These are phyloP conservation scores for Diacronema lutheri DNA, from an alignment of 78 protist genomes.

Conservation along the genomic window DNA sequence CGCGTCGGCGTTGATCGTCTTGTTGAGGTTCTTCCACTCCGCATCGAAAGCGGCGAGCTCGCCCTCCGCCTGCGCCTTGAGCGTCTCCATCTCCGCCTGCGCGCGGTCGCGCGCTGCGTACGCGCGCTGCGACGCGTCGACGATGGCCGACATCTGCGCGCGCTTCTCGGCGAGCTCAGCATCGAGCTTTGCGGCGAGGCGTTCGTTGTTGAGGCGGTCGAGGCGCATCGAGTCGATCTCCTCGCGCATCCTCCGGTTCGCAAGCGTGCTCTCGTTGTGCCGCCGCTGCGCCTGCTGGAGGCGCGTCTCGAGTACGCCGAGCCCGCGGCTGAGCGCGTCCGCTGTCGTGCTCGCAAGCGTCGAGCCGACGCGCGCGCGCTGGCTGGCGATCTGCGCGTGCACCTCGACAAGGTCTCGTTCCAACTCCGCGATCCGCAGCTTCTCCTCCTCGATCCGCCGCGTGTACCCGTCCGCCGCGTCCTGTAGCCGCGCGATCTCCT, in stretches of 20 bases:
- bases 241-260: conserved; percentile 56
- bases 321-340: conserved; percentile 28
- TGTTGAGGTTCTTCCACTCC: conserved; percentile 39
- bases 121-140: conserved; percentile 51
- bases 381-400: neutral
- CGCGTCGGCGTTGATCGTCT: conserved; percentile 43
- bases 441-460: conserved; percentile 30
- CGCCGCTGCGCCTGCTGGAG: conserved; percentile 40
- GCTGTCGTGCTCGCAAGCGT: conserved; percentile 18
- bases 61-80: conserved; percentile 27
- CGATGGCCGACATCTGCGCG: conserved; percentile 52
- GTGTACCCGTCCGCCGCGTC: conserved; percentile 38
- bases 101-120: conserved; percentile 67
- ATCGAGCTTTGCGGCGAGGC: conserved; percentile 63
- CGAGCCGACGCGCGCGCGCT: neutral
- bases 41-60: conserved; percentile 27
- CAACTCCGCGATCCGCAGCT: conserved; percentile 2
- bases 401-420: neutral
- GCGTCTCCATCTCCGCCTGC: neutral
- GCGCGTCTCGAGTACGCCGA: conserved; percentile 3
- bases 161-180: conserved; percentile 50
- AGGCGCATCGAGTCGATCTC: conserved; percentile 70
- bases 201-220: conserved; percentile 69
- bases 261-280: conserved; percentile 68
- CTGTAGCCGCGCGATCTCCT: neutral